Base-by-base conservation (phyloP, 768 basidiomycete species). In the Boletus pseudopeckii region DNA sequence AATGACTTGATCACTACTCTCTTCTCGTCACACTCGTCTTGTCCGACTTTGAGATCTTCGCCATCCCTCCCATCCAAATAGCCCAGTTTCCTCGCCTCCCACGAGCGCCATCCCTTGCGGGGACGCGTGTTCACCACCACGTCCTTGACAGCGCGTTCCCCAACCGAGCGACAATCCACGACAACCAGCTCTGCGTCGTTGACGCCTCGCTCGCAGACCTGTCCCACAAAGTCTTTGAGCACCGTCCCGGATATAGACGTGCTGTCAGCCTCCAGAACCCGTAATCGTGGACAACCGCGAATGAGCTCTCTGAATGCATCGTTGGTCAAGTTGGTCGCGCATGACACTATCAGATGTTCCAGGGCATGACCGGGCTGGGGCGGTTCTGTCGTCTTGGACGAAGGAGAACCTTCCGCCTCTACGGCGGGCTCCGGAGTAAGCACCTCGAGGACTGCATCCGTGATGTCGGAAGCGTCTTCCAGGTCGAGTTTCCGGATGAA, bases 1-100 rank as follows among this genome's bases (percentile, higher is more conserved):
- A 92, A 94, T 24, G 86, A 84, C 79, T 92, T 92, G 59, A 93
- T 65, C 47, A 90, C 85, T 24, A 92, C 84, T 24, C 85, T 75
- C 63, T 63, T 70, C 62, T 80, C 77, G 57, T 92, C 90, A 64
- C 90, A 90, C 68, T 94, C 92, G 68, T 91, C 87, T 71, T 90
- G 85, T 42, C 85, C 87, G 9, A 82, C 70, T 67, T 80, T 83
- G 53, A 88, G 70, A 36, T 81, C 80, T 57, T 88, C 85, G 7
- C 75, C 73, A 64, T 92, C 90, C 60, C 82, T 71, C 52, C 73
- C 81, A 68, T 93, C 91, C 40, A 91, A 75, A 71, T 81, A 93
- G 39, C 71, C 74, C 17, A 92, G 75, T 66, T 79, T 82, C 54
- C 84, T 79, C 40, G 88, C 86, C 22, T 85, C 85, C 66, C 84